Evolutionary conservation across 2,329 filamentous ascomycete genomes (phyloP).

Genomic region (Orbilia javanica): DNA sequence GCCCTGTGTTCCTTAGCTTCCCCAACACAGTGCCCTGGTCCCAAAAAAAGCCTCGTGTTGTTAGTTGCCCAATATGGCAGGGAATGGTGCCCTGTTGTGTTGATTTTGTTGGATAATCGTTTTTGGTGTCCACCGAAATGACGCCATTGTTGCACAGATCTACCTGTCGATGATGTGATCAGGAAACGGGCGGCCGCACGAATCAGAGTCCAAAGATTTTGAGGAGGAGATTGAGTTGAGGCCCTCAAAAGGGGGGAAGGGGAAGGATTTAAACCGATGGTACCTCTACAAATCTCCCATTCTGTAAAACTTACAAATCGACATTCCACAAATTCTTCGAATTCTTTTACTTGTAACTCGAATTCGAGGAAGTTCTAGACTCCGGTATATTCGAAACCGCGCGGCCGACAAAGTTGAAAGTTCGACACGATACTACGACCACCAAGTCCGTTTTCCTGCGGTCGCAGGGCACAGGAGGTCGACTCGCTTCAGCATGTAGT

Average conservation of each 20-base stretch:
- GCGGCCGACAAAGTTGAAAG: no score
- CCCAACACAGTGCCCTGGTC: no score
- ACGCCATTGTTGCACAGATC: constrained; percentile 19
- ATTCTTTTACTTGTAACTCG: neutral
- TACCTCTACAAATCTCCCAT: neutral
- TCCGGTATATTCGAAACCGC: neutral
- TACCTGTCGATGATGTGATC: constrained; percentile 7
- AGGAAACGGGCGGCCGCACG: neutral
- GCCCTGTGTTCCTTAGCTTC: no score
- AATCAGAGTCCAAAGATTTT: neutral
- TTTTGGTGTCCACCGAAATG: neutral
- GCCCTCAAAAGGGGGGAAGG: neutral
- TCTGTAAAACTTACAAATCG: no score
- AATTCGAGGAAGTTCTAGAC: neutral
- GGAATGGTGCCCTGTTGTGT: neutral
- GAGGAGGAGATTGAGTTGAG: neutral
- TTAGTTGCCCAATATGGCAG: no score
- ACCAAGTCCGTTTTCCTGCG: neutral
- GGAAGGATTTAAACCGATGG: neutral
- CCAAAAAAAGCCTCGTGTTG: neutral
- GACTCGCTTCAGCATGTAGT: neutral
- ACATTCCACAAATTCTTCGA: neutral
- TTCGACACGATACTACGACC: neutral
- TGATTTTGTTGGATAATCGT: constrained; percentile 14
- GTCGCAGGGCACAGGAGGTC: neutral